Evolutionary conservation across 1,139 yeast species (phyloP).

Genomic region (Pichia sp.): DNA sequence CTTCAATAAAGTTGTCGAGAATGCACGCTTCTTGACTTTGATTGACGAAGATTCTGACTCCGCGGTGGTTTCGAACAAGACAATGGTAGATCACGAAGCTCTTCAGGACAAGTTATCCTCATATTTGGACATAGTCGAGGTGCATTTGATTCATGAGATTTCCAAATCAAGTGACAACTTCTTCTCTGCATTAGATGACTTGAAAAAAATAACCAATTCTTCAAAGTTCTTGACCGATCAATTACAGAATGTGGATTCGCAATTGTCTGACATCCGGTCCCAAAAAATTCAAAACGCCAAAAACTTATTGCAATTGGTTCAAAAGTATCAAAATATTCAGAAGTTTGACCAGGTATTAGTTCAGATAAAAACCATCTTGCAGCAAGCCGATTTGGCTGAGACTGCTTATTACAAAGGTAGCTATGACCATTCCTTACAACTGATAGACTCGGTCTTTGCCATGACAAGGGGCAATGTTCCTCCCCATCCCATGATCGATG

Average conservation of each 20-base stretch:
- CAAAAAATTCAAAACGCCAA: conserved; percentile 52
- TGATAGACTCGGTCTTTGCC: conserved; percentile 52
- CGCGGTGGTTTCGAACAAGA: conserved; percentile 20
- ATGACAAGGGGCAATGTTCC: conserved; percentile 50
- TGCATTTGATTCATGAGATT: conserved; percentile 74
- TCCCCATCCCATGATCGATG: conserved; percentile 29
- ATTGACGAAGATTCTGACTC: conserved; percentile 21
- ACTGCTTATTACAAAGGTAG: conserved; percentile 42
- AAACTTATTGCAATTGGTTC: conserved; percentile 47
- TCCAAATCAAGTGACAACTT: conserved; percentile 81
- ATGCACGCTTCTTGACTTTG: conserved; percentile 34
- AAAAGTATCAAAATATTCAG: conserved; percentile 56
- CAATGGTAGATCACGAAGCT: conserved; percentile 43
- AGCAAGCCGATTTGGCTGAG: conserved; percentile 51
- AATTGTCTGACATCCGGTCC: conserved; percentile 42
- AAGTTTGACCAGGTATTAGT: conserved; percentile 57
- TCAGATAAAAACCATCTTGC: conserved; percentile 54
- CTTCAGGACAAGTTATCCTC: conserved; percentile 79
- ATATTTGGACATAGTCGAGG: conserved; percentile 81
- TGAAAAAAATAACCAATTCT: conserved; percentile 56
- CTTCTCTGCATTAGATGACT: conserved; percentile 76
- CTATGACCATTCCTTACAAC: conserved; percentile 44
- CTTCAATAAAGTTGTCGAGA: conserved; percentile 68
- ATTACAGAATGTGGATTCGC: conserved; percentile 42
- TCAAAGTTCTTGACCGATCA: conserved; percentile 49